phyloP scores from a whole-genome alignment of 2,329 filamentous ascomycete genomes.

The Teratosphaeriaceae sp. region DNA sequence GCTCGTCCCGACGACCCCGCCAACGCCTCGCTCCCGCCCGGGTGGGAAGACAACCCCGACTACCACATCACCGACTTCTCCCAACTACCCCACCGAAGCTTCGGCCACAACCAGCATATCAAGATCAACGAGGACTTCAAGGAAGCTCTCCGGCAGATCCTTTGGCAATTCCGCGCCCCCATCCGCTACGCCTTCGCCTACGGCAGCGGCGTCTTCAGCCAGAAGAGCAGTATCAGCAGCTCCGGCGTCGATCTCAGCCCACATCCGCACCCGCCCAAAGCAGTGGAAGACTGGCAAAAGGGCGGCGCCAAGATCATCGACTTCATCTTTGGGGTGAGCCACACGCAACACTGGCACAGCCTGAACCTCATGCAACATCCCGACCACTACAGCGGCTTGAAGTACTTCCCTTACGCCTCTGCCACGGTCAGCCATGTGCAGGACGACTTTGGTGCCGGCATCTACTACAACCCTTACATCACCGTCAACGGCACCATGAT shows the following conservation, averaged over 20 bases:
- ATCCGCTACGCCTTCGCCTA: conserved; percentile 97
- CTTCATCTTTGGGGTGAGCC: conserved; percentile 93
- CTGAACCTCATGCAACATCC: conserved; percentile 84
- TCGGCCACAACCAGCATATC: conserved; percentile 95
- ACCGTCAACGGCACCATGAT: conserved; percentile 92
- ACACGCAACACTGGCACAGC: conserved; percentile 94
- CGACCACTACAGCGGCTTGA: conserved; percentile 84
- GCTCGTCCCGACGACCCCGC: conserved; percentile 14
- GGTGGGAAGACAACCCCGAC: conserved; percentile 72
- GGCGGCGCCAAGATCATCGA: conserved; percentile 95
- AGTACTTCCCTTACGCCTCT: conserved; percentile 64
- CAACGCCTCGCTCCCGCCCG: conserved; percentile 38
- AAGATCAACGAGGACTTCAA: conserved; percentile 94
- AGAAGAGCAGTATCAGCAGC: conserved; percentile 45
- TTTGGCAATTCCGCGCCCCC: conserved; percentile 87
- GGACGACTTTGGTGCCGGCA: conserved; percentile 81
- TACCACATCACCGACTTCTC: conserved; percentile 67
- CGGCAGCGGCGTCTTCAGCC: conserved; percentile 91
- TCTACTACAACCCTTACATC: conserved; percentile 96
- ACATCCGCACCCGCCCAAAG: conserved; percentile 74
- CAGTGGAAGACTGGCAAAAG: conserved; percentile 77
- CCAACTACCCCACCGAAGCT: conserved; percentile 69
- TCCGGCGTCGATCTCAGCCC: conserved; percentile 39
- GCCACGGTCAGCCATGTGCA: conserved; percentile 79
- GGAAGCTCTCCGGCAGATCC: conserved; percentile 74